These are phyloP conservation scores for Sugiyamaella sp. DNA, from an alignment of 1,139 yeast species.

Conservation along the genomic window DNA sequence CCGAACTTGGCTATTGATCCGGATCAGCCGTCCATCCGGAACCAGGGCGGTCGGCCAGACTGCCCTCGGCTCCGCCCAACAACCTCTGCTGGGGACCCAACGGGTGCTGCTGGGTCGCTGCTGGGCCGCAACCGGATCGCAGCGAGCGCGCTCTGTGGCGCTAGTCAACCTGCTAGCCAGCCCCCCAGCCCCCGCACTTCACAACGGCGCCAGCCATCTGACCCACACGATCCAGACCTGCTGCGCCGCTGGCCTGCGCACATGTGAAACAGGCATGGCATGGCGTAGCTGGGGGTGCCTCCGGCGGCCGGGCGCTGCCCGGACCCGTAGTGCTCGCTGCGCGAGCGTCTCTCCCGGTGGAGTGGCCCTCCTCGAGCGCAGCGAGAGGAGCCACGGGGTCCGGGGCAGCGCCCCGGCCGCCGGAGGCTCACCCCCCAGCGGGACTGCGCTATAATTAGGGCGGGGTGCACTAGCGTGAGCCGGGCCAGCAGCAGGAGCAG, in stretches of 20 bases:
- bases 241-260: too few species aligned
- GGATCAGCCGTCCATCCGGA: slow-evolving; percentile 1
- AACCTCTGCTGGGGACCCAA: too few species aligned
- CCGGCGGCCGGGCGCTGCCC: slow-evolving; percentile 2
- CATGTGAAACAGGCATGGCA: too few species aligned
- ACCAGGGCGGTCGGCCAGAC: background rate
- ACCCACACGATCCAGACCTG: too few species aligned
- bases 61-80: background rate
- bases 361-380: background rate
- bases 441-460: background rate
- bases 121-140: background rate
- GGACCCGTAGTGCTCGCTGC: background rate
- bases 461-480: background rate
- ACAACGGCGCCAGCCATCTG: too few species aligned
- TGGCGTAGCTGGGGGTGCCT: too few species aligned
- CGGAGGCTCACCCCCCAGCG: background rate
- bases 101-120: too few species aligned
- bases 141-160: too few species aligned
- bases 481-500: too few species aligned
- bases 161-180: too few species aligned
- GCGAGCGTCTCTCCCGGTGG: background rate
- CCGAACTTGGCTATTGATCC: slow-evolving; percentile 17
- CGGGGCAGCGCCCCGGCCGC: slow-evolving; percentile 1
- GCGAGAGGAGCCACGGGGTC: background rate
- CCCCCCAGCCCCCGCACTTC: too few species aligned